A percentile compares a stretch with the other conserved stretches of the same genome.
Conservation (phyloP, 176 grass and related monocot species). For the Alopecurus myosuroides region DNA sequence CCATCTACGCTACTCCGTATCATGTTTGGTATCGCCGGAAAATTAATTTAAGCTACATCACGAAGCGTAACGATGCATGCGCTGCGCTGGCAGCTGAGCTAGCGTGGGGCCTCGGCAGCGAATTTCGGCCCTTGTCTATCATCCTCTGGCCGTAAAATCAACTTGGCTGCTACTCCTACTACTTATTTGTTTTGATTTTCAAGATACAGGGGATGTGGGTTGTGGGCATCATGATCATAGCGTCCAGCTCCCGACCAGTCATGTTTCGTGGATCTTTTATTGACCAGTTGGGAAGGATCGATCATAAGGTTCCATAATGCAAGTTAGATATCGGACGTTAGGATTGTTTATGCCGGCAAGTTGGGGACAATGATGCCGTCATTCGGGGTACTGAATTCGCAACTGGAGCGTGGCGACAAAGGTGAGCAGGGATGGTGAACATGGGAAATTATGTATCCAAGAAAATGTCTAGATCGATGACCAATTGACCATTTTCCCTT, state of each 20-base stretch:
- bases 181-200: no score
- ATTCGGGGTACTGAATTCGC: neutral
- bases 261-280: neutral
- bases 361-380: neutral
- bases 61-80: neutral
- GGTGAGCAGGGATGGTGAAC: neutral
- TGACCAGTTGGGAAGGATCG: neutral
- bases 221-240: neutral
- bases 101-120: neutral
- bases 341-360: neutral
- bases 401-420: neutral
- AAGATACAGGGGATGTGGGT: neutral
- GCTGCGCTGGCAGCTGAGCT: neutral
- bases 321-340: neutral
- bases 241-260: neutral
- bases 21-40: no score
- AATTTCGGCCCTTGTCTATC: neutral
- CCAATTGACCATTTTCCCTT: neutral
- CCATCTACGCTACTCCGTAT: no score
- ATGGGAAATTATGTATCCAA: neutral
- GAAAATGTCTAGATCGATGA: neutral
- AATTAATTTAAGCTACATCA: no score
- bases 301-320: neutral
- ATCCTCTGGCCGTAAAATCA: neutral
- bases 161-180: no score